phyloP scores from a whole-genome alignment of 2,329 filamentous ascomycete genomes.

The Chaetomiaceae sp. region DNA sequence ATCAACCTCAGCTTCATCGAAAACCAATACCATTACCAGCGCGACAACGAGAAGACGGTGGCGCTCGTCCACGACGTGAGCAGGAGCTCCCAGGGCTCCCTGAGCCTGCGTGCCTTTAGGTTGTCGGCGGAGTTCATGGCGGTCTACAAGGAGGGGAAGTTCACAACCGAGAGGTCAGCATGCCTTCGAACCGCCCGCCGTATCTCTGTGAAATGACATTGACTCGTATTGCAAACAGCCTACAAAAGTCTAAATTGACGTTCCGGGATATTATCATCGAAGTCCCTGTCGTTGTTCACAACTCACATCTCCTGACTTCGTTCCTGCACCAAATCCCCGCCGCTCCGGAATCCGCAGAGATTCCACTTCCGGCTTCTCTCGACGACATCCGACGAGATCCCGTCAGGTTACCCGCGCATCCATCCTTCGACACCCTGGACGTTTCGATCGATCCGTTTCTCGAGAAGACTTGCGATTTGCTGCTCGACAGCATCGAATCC shows the following conservation, averaged over 20 bases:
- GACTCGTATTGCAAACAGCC: slow-evolving; percentile 45
- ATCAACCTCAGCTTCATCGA: slow-evolving; percentile 93
- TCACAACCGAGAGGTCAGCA: slow-evolving; percentile 86
- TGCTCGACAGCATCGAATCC: slow-evolving; percentile 93
- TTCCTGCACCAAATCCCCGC: slow-evolving; percentile 89
- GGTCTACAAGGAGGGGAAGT: slow-evolving; percentile 94
- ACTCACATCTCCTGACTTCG: slow-evolving; percentile 93
- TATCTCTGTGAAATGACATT: background rate
- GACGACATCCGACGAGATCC: slow-evolving; percentile 68
- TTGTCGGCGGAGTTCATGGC: slow-evolving; percentile 83
- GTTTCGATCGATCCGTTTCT: slow-evolving; percentile 95
- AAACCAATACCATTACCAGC: slow-evolving; percentile 97
- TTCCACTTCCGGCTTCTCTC: slow-evolving; percentile 74
- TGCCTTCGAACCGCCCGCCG: slow-evolving; percentile 26
- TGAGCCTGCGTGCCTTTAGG: slow-evolving; percentile 87
- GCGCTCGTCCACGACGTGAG: slow-evolving; percentile 93
- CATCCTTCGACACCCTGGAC: slow-evolving; percentile 85
- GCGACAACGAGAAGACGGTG: slow-evolving; percentile 83
- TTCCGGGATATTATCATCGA: slow-evolving; percentile 94
- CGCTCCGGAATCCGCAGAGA: slow-evolving; percentile 59
- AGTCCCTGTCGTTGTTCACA: slow-evolving; percentile 84
- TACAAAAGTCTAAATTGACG: slow-evolving; percentile 89
- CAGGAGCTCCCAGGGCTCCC: slow-evolving; percentile 84
- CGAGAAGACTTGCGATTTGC: slow-evolving; percentile 94
- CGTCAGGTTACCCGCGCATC: slow-evolving; percentile 64